A percentile compares a stretch with the other conserved stretches of the same genome.
phyloP scores from a whole-genome alignment of 805 yeast genomes.

The Yamadazyma olivae region DNA sequence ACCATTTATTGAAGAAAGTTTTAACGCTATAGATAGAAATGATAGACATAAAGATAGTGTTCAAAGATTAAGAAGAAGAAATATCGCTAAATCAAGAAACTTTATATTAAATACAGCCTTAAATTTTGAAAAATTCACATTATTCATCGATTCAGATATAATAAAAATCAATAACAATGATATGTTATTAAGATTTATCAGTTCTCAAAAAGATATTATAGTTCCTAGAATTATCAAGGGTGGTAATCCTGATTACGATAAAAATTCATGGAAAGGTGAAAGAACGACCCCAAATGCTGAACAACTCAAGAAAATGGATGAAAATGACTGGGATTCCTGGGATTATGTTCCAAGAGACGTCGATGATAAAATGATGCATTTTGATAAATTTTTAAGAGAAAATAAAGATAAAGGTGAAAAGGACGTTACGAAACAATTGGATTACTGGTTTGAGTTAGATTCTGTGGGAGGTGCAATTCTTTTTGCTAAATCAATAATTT shows the following conservation, averaged over 20 bases:
- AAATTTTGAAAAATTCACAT: constrained; percentile 26
- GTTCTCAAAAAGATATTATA: constrained; percentile 28
- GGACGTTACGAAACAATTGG: constrained; percentile 3
- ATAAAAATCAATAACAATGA: constrained; percentile 19
- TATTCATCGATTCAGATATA: constrained; percentile 39
- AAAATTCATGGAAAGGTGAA: constrained; percentile 39
- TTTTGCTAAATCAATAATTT: constrained; percentile 40
- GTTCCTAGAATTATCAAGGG: constrained; percentile 34
- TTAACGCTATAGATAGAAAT: constrained; percentile 15
- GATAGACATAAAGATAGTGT: constrained; percentile 24
- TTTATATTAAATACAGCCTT: constrained; percentile 27
- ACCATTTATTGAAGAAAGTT: constrained; percentile 29
- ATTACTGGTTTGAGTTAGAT: constrained; percentile 28
- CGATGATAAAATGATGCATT: constrained; percentile 25
- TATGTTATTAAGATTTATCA: constrained; percentile 22
- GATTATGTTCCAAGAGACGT: constrained; percentile 34
- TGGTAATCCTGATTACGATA: constrained; percentile 31
- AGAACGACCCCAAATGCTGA: constrained; percentile 29
- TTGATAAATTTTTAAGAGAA: constrained; percentile 15
- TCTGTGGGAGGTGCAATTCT: constrained; percentile 54
- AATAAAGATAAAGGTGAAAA: constrained; percentile 6
- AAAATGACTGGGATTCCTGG: constrained; percentile 26
- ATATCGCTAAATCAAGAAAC: constrained; percentile 36
- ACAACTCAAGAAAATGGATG: constrained; percentile 25
- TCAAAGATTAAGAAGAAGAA: constrained; percentile 33